phyloP scores from a whole-genome alignment of 805 yeast species.

The Metschnikowia koreensis region DNA sequence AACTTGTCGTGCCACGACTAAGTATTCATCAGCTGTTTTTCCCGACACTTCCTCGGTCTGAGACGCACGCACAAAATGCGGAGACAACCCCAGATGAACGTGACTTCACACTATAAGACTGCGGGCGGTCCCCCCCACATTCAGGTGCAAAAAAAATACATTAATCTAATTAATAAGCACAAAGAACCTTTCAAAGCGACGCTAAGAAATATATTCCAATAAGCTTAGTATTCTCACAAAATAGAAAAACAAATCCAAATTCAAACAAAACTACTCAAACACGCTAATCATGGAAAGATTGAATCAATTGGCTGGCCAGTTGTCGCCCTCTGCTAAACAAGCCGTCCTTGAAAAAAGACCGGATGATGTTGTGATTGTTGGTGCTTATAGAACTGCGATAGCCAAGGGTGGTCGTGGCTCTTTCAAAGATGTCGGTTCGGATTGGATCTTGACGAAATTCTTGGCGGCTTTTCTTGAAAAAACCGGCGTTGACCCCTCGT shows the following conservation, averaged over 20 bases:
- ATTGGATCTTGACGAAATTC: constrained; percentile 68
- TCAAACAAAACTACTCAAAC: background rate
- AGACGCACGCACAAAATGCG: constrained; percentile 10
- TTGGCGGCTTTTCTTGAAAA: constrained; percentile 59
- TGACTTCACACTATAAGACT: constrained; percentile 10
- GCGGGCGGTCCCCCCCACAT: constrained; percentile 3
- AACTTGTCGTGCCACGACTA: too few relatives aligned
- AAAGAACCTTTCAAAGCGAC: background rate
- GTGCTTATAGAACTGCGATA: constrained; percentile 87
- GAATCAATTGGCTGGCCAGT: constrained; percentile 45
- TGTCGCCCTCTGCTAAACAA: constrained; percentile 41
- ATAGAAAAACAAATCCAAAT: background rate
- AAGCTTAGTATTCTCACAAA: too few relatives aligned
- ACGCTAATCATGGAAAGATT: constrained; percentile 40
- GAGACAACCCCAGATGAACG: constrained; percentile 13
- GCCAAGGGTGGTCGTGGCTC: constrained; percentile 85
- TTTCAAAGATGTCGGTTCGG: constrained; percentile 80
- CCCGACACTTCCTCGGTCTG: constrained; percentile 6
- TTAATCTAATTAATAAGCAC: too few relatives aligned
- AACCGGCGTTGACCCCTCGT: constrained; percentile 44
- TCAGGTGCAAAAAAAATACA: background rate
- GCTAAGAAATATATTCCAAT: background rate
- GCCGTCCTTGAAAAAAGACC: constrained; percentile 57
- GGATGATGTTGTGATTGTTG: constrained; percentile 87
- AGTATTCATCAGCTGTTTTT: background rate